Base-by-base conservation (phyloP, 805 yeast genomes). In the Saccharomycopsis guyanensis region DNA sequence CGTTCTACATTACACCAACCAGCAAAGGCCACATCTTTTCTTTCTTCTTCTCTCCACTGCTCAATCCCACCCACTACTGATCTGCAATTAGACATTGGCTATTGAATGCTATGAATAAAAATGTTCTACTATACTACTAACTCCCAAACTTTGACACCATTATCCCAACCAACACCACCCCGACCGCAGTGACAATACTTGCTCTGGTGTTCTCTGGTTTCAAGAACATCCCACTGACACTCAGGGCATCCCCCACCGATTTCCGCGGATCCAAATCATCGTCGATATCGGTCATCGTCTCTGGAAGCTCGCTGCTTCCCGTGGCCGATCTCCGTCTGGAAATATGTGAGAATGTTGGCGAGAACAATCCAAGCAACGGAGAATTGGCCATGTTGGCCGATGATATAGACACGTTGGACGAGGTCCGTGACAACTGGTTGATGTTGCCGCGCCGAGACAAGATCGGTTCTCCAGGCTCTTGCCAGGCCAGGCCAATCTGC, bases 131-230 rank as follows among this genome's bases (percentile, higher is more conserved):
- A n/a, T n/a, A n/a, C n/a, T n/a, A n/a, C 37, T 29, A 40, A n/a
- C 36, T 27, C 4, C 20, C 18, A 37, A 38, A 38, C 23, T 35
- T 41, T 2, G 50, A 46, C n/a, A 46, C 38, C 50, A 46, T 46
- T 10, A 40, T 33, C 3, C 50, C 42, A n/a, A 46, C 37, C 13
- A 46, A 10, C 7, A 46, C 46, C 31, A 46, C 45, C 4, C 50
- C 50, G 23, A 46, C 39, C 23, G 50, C 50, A 12, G 50, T 46
- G 19, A 36, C 34, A n/a, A 46, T 24, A 24, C 49, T 45, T 8
- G 29, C 22, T 29, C 41, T 25, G 13, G 49, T 29, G 37, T 25
- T 33, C 16, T 40, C 49, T 2, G 45, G 25, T 22, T 36, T 41
- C 13, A 16, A 33, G 27, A 43, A 43, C 38, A 43, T 29, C 29